phyloP scores from a whole-genome alignment of 495 filamentous ascomycete genomes.

The Penicillium daleae region DNA sequence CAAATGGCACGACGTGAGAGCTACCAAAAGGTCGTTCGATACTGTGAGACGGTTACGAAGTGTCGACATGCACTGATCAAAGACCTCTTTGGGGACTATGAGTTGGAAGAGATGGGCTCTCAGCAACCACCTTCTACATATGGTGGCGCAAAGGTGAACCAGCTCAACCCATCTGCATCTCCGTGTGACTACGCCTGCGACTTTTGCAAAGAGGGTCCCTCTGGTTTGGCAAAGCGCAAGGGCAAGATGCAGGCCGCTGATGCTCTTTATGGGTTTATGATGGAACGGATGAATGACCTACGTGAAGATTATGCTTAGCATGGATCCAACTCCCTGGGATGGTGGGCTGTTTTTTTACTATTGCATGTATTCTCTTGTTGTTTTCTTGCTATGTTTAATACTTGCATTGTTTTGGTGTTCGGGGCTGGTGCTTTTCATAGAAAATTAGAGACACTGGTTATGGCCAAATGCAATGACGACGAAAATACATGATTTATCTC shows the following conservation, averaged over 20 bases:
- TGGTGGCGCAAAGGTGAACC: not conserved
- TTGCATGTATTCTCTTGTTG: slow-evolving; percentile 12
- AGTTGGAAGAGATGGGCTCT: slow-evolving; percentile 46
- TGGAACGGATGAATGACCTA: slow-evolving; percentile 9
- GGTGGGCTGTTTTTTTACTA: not conserved
- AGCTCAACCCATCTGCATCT: slow-evolving; percentile 21
- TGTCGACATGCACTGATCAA: slow-evolving; percentile 81
- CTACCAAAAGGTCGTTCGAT: slow-evolving; percentile 66
- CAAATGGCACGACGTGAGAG: slow-evolving; percentile 47
- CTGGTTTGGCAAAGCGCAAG: slow-evolving; percentile 65
- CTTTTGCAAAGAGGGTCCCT: slow-evolving; percentile 75
- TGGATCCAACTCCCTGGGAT: slow-evolving; percentile 2
- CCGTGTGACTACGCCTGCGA: slow-evolving; percentile 88
- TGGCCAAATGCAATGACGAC: not conserved
- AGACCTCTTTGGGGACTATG: slow-evolving; percentile 77
- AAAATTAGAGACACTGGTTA: not conserved
- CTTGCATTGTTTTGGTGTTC: not conserved
- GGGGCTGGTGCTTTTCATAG: not conserved
- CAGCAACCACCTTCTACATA: slow-evolving; percentile 33
- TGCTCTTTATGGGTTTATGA: slow-evolving; percentile 9
- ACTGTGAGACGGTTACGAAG: slow-evolving; percentile 73
- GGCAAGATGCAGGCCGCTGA: slow-evolving; percentile 35
- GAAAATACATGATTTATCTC: not conserved
- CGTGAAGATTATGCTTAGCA: slow-evolving; percentile 22
- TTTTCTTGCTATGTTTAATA: not conserved